phyloP scores from a whole-genome alignment of 305 asterid genomes.

The Salvia sclarea region DNA sequence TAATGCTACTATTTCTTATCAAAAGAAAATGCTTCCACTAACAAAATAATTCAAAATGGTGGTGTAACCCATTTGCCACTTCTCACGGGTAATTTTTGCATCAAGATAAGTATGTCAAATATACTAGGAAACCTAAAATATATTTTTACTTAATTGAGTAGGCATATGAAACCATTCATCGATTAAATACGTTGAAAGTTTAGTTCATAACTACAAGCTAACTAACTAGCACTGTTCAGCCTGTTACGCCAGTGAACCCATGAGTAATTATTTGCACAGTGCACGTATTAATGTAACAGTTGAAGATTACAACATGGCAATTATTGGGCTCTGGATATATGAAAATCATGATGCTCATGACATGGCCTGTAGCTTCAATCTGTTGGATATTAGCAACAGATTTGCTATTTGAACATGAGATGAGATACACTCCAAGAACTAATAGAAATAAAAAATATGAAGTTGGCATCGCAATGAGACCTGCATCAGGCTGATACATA shows the following conservation, averaged over 20 bases:
- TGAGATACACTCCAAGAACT: not conserved
- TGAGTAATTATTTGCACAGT: not conserved
- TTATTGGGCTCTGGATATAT: conserved; percentile 13
- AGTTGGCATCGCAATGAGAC: conserved; percentile 9
- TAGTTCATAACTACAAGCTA: conserved; percentile 3
- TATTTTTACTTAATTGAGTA: conserved; percentile 4
- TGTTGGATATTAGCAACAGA: conserved; percentile 6
- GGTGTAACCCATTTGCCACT: not conserved
- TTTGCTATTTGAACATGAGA: conserved; percentile 9
- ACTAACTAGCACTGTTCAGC: conserved; percentile 11
- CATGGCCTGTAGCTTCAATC: conserved; percentile 2
- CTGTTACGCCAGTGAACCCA: not conserved
- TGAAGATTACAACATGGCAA: conserved; percentile 3
- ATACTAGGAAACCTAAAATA: not conserved
- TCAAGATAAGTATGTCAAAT: not conserved
- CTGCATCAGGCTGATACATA: conserved; percentile 22
- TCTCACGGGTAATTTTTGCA: not conserved
- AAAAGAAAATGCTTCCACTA: not conserved
- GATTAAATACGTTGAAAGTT: not conserved
- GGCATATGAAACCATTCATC: not conserved
- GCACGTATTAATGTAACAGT: too few species aligned
- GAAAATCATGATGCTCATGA: not conserved
- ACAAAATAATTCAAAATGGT: conserved; percentile 7
- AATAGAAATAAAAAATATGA: not conserved
- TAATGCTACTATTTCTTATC: not conserved